phyloP scores from a whole-genome alignment of 805 yeast species.

The Myxozyma melibiosi region DNA sequence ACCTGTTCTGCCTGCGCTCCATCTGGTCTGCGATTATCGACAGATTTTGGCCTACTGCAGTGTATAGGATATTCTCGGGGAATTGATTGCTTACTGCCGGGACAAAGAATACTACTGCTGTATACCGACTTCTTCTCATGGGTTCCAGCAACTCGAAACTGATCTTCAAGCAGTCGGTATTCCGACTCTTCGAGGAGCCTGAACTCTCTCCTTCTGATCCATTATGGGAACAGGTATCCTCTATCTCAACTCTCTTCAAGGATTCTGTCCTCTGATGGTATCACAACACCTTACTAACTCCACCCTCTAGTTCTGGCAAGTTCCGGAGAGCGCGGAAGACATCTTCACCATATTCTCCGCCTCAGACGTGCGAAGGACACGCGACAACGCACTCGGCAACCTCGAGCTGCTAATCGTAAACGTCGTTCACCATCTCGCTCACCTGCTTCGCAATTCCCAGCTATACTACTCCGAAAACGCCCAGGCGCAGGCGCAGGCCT shows the following conservation, averaged over 20 bases:
- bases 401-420: constrained; percentile 56
- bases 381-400: constrained; percentile 60
- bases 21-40: too few relatives aligned
- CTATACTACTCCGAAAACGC: constrained; percentile 1
- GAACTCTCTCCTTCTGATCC: constrained; percentile 44
- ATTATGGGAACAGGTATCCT: constrained; percentile 48
- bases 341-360: constrained; percentile 59
- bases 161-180: constrained; percentile 61
- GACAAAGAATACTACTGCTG: too few relatives aligned
- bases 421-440: constrained; percentile 36
- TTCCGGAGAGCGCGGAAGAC: constrained; percentile 57
- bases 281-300: background rate
- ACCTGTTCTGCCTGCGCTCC: too few relatives aligned
- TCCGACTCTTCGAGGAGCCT: constrained; percentile 47
- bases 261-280: background rate
- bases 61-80: too few relatives aligned
- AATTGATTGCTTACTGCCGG: too few relatives aligned
- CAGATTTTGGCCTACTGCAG: too few relatives aligned
- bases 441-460: constrained; percentile 20
- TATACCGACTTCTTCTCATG: constrained; percentile 51
- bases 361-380: constrained; percentile 59
- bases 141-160: constrained; percentile 73
- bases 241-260: background rate
- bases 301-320: constrained; percentile 47
- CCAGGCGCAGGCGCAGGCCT: background rate